phyloP scores from a whole-genome alignment of 257 asterid species.

The Capsicum pubescens region DNA sequence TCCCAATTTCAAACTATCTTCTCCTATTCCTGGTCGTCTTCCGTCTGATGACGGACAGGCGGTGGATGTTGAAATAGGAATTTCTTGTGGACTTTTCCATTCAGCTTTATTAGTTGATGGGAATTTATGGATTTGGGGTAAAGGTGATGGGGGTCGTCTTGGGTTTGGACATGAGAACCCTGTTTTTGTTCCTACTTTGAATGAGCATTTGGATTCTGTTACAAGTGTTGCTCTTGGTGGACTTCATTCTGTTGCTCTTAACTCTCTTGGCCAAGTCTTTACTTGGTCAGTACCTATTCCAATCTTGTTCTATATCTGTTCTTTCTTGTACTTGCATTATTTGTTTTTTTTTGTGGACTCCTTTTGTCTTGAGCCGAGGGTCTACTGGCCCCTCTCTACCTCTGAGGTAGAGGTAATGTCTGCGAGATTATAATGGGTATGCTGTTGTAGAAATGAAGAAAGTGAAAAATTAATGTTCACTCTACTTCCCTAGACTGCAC shows the following conservation, averaged over 20 bases:
- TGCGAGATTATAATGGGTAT: too few relatives aligned
- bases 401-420: too few relatives aligned
- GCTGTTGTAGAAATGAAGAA: too few relatives aligned
- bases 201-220: conserved; percentile 52
- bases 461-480: too few relatives aligned
- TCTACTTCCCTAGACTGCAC: too few relatives aligned
- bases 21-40: conserved; percentile 74
- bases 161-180: conserved; percentile 86
- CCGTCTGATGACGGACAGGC: neutral
- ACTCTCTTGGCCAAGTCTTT: conserved; percentile 72
- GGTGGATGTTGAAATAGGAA: conserved; percentile 55
- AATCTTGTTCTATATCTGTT: neutral
- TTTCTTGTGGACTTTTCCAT: conserved; percentile 91
- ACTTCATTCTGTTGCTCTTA: conserved; percentile 84
- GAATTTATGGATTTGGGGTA: conserved; percentile 87
- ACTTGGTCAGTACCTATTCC: conserved; percentile 72
- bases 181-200: conserved; percentile 69
- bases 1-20: conserved; percentile 54
- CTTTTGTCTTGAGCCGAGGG: too few relatives aligned
- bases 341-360: too few relatives aligned
- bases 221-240: conserved; percentile 83
- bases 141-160: conserved; percentile 98
- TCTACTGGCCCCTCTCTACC: too few relatives aligned
- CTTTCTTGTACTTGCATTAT: too few relatives aligned
- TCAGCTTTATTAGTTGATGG: conserved; percentile 83